Percentiles rank a stretch among this genome's conserved stretches.
These are phyloP conservation scores for Erucastrum elatum DNA, from an alignment of 345 rosid species.

Conservation along the genomic window DNA sequence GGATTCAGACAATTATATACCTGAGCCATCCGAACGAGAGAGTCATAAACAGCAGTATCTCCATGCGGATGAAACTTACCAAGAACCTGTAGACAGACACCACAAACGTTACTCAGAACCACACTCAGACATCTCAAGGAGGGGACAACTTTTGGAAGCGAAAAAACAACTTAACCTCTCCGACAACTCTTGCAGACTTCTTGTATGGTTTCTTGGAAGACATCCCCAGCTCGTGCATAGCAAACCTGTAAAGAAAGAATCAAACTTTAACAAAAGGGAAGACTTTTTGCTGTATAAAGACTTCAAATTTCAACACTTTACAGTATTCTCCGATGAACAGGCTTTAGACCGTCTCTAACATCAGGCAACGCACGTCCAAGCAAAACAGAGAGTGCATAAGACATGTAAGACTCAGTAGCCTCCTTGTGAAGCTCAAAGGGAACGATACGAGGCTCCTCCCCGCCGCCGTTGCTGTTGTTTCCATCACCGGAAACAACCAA, in stretches of 20 bases:
- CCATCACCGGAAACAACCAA: constrained; percentile 37
- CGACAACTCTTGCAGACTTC: constrained; percentile 98
- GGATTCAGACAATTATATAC: constrained; percentile 38
- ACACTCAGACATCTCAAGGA: background rate
- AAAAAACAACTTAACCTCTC: constrained; percentile 60
- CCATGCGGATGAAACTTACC: constrained; percentile 99
- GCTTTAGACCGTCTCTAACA: constrained; percentile 90
- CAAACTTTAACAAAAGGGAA: background rate
- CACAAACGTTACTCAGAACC: constrained; percentile 12
- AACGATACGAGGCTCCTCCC: constrained; percentile 46
- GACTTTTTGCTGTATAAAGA: too few species aligned
- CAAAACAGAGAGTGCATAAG: constrained; percentile 90
- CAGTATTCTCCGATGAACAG: constrained; percentile 93
- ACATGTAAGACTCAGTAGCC: constrained; percentile 84
- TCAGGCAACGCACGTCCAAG: constrained; percentile 97
- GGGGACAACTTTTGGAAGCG: background rate
- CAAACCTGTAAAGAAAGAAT: constrained; percentile 52
- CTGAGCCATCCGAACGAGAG: constrained; percentile 98
- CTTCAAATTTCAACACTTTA: constrained; percentile 38
- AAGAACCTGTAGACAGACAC: constrained; percentile 57
- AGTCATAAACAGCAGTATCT: constrained; percentile 88
- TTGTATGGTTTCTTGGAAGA: constrained; percentile 85
- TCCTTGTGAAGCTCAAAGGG: constrained; percentile 82
- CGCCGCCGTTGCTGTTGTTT: background rate
- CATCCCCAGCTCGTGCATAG: constrained; percentile 96